Percentiles rank a stretch among this genome's conserved stretches.
Evolutionary conservation across 129 eudicot genomes (phyloP).

Genomic region (Heracleum sosnowskyi): DNA sequence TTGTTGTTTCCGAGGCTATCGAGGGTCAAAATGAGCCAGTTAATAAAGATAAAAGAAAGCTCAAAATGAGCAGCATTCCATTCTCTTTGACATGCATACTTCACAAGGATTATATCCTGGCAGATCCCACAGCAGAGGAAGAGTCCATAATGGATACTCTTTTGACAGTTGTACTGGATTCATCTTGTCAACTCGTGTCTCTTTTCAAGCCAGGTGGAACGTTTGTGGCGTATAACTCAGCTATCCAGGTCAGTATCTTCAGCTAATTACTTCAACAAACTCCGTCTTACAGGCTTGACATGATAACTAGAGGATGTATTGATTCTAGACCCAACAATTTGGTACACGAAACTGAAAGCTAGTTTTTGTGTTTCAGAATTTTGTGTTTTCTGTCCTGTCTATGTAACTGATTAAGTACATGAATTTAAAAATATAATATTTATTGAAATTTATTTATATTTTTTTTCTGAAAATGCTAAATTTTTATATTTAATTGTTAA

Average conservation of each 20-base stretch:
- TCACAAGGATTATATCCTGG: slow-evolving; percentile 76
- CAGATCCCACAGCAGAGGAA: slow-evolving; percentile 93
- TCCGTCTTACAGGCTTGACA: background rate
- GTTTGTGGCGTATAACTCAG: slow-evolving; percentile 52
- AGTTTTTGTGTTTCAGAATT: background rate
- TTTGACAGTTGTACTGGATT: slow-evolving; percentile 67
- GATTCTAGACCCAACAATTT: background rate
- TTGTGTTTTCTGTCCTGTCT: background rate
- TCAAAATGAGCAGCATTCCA: slow-evolving; percentile 46
- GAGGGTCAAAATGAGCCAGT: slow-evolving; percentile 61
- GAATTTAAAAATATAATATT: too few species aligned
- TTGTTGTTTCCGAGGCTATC: slow-evolving; percentile 50
- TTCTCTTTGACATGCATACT: slow-evolving; percentile 68
- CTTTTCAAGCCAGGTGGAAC: slow-evolving; percentile 91
- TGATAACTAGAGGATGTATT: background rate
- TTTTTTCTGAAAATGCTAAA: background rate
- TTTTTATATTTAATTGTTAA: too few species aligned
- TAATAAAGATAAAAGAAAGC: slow-evolving; percentile 72
- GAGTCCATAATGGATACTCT: slow-evolving; percentile 81
- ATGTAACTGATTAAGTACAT: too few species aligned
- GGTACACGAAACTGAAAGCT: background rate
- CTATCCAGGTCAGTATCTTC: slow-evolving; percentile 50
- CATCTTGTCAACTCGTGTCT: slow-evolving; percentile 70
- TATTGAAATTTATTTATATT: too few species aligned
- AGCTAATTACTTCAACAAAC: background rate